Conservation (phyloP, 257 asterid genomes). For the Salvia miltiorrhiza region DNA sequence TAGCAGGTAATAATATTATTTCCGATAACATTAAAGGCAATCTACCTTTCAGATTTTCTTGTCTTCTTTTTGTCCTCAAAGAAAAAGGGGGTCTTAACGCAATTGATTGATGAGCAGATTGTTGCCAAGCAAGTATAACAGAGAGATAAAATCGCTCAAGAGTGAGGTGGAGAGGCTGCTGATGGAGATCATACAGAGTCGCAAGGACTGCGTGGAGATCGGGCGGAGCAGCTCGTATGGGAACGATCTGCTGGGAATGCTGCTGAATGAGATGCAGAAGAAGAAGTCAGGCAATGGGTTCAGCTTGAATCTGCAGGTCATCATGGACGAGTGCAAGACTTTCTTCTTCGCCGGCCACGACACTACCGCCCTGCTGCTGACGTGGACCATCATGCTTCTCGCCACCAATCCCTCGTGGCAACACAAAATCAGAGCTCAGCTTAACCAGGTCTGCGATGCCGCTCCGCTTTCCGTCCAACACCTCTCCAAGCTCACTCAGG, state of each 20-base stretch:
- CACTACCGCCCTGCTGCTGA: constrained; percentile 79
- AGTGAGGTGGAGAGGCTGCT: constrained; percentile 69
- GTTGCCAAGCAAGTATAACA: constrained; percentile 83
- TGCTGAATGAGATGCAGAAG: constrained; percentile 73
- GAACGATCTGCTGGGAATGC: constrained; percentile 71
- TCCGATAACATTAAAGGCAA: neutral
- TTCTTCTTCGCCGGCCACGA: constrained; percentile 98
- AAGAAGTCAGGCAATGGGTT: constrained; percentile 46
- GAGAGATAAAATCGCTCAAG: constrained; percentile 74
- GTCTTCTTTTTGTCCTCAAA: neutral
- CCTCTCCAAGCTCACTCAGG: constrained; percentile 59
- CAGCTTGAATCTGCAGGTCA: constrained; percentile 62
- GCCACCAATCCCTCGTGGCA: constrained; percentile 83
- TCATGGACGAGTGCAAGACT: constrained; percentile 95
- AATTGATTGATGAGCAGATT: constrained; percentile 35
- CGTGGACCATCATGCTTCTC: constrained; percentile 90
- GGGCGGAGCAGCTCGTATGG: constrained; percentile 73
- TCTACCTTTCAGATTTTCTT: neutral
- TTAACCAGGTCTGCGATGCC: constrained; percentile 54
- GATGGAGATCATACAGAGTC: constrained; percentile 88
- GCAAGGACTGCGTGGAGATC: constrained; percentile 68
- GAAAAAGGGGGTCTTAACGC: too few relatives aligned
- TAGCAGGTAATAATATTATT: constrained; percentile 49
- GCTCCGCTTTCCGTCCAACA: constrained; percentile 52
- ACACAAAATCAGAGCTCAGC: constrained; percentile 58